Conservation (phyloP, 2,329 filamentous ascomycete genomes). For the Exophiala phaeomuriformis region DNA sequence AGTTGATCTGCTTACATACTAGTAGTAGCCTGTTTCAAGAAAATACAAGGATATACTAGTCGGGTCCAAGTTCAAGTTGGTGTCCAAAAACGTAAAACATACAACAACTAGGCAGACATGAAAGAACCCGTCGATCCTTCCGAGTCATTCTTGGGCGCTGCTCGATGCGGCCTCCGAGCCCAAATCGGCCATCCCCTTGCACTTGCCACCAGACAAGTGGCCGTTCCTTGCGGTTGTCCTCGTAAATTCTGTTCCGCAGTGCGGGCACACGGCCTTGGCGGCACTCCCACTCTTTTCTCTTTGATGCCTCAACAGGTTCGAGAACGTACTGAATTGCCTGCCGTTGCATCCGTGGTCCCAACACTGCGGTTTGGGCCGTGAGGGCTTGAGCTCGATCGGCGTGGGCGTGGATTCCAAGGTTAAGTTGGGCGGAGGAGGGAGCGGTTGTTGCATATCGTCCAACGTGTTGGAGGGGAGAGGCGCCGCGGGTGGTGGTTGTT, state of each 20-base stretch:
- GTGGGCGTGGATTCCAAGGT: slow-evolving; percentile 22
- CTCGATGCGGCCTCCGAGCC: no score
- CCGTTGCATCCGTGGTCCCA: slow-evolving; percentile 98
- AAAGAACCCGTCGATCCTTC: no score
- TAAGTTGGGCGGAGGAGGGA: slow-evolving; percentile 15
- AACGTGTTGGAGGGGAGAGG: no score
- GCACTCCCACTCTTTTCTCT: slow-evolving; percentile 90
- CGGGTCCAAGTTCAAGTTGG: no score
- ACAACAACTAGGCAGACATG: no score
- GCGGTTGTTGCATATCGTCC: slow-evolving; percentile 3
- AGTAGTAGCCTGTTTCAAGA: no score
- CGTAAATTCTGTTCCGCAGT: slow-evolving; percentile 90
- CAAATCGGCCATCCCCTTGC: slow-evolving; percentile 52
- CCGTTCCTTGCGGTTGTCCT: slow-evolving; percentile 82
- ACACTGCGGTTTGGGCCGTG: slow-evolving; percentile 85
- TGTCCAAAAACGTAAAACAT: no score
- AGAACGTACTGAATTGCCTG: slow-evolving; percentile 91
- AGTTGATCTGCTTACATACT: no score
- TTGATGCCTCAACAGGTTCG: slow-evolving; percentile 86
- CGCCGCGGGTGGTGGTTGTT: no score
- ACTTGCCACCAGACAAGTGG: slow-evolving; percentile 81
- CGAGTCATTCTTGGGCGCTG: no score
- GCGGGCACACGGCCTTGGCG: slow-evolving; percentile 78
- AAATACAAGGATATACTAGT: no score
- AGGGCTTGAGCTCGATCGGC: slow-evolving; percentile 23